These are phyloP conservation scores for Mucor plumbeus DNA, from an alignment of 371 early-diverging fungal species.

Conservation along the genomic window DNA sequence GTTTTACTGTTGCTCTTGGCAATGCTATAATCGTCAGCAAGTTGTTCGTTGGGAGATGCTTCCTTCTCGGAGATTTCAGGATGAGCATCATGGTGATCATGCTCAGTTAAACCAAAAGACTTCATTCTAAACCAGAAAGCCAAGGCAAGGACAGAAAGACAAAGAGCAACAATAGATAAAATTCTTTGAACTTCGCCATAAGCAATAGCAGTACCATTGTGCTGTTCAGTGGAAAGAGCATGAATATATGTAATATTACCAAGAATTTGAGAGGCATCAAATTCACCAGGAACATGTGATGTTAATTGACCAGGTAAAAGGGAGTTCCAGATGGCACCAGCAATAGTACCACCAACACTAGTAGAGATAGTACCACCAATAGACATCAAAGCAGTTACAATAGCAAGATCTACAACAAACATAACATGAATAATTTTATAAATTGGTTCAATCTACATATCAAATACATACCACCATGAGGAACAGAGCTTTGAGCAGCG, in stretches of 20 bases:
- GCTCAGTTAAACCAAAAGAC: slow-evolving; percentile 33
- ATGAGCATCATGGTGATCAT: slow-evolving; percentile 10
- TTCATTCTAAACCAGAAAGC: slow-evolving; percentile 41
- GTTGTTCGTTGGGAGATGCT: not conserved
- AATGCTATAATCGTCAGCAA: slow-evolving; percentile 13
- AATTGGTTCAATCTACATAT: not conserved
- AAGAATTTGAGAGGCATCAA: slow-evolving; percentile 29
- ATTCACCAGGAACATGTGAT: slow-evolving; percentile 46
- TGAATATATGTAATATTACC: slow-evolving; percentile 32
- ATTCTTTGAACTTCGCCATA: slow-evolving; percentile 43
- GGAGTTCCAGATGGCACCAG: slow-evolving; percentile 47
- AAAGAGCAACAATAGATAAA: slow-evolving; percentile 36
- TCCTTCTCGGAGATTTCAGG: not conserved
- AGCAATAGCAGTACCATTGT: slow-evolving; percentile 28
- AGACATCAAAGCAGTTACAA: slow-evolving; percentile 40
- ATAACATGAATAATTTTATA: not conserved
- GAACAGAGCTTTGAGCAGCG: slow-evolving; percentile 48
- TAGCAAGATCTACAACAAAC: slow-evolving; percentile 36
- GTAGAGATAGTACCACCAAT: slow-evolving; percentile 44
- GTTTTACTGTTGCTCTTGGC: not conserved
- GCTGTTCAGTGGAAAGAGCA: slow-evolving; percentile 36
- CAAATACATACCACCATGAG: slow-evolving; percentile 30
- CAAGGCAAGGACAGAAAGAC: slow-evolving; percentile 32
- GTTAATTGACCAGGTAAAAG: slow-evolving; percentile 41
- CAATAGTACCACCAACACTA: slow-evolving; percentile 42